A percentile compares a stretch with the other conserved stretches of the same genome.
Conservation (phyloP, 768 basidiomycete genomes). For the Hemileccinum rubropunctum region DNA sequence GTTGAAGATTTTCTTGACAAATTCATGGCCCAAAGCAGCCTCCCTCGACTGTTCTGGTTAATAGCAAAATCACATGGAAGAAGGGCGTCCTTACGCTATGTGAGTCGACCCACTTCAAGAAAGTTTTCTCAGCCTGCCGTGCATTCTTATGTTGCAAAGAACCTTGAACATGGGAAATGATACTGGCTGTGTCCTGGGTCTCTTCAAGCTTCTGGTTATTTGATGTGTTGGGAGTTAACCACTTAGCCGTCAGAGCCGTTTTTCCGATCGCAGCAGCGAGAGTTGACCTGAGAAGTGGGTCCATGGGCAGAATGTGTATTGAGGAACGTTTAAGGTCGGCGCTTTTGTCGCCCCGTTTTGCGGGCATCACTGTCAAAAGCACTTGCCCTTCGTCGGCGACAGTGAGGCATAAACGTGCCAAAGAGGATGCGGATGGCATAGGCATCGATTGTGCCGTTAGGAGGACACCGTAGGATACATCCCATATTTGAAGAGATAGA, state of each 20-base stretch:
- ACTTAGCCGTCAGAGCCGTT: conserved; percentile 40
- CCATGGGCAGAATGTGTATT: conserved; percentile 58
- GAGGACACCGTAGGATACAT: conserved; percentile 64
- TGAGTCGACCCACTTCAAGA: conserved; percentile 57
- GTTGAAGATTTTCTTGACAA: conserved; percentile 60
- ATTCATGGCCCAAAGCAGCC: conserved; percentile 39
- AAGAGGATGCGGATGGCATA: conserved; percentile 43
- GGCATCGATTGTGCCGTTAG: conserved; percentile 53
- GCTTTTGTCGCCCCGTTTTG: conserved; percentile 9
- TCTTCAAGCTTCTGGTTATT: conserved; percentile 12
- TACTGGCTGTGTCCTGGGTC: conserved; percentile 22
- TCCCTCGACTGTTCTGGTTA: conserved; percentile 18
- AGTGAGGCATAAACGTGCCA: conserved; percentile 28
- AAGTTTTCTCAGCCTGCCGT: conserved; percentile 55
- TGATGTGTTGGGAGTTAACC: conserved; percentile 35
- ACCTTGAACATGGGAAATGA: conserved; percentile 38
- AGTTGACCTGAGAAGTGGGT: conserved; percentile 51
- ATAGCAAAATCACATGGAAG: not conserved
- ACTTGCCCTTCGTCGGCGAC: conserved; percentile 45
- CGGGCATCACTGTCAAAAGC: conserved; percentile 49
- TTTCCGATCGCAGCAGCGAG: conserved; percentile 64
- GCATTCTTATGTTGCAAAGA: conserved; percentile 44
- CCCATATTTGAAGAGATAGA: conserved; percentile 62
- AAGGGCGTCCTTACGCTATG: conserved; percentile 23
- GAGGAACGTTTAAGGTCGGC: conserved; percentile 40